Base-by-base conservation (phyloP, 768 basidiomycete genomes). In the Baorangia bicolor region DNA sequence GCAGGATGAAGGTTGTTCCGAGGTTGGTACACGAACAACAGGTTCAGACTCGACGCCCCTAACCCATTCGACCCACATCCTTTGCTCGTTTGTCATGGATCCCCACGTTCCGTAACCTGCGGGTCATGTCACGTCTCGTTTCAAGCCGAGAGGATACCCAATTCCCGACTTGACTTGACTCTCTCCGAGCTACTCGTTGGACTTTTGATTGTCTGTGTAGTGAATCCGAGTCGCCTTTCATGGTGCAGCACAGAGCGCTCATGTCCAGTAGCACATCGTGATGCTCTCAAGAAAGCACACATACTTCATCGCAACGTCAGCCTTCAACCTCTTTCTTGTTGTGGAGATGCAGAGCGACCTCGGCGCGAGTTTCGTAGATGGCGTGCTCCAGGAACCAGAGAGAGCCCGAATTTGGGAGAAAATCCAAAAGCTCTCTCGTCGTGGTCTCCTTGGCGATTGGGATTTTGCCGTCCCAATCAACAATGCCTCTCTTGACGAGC, bases 261-360 rank as follows among this genome's bases (percentile, higher is more conserved):
- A 27, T 13, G n/a, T 16, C 2, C 9, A 16, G 11, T n/a, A 59
- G 57, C 45, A 2, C 57, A 61, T 30, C 21, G 13, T 5, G 30
- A 49, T 6, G 39, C 49, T 41, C 2, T 34, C 4, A 12, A 35
- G 8, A 9, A 23, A 8, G 38, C 38, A 11, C 3, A 13, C 1
- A 2, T 62, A 12, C 49, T 60, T 1, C 58, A 55, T n/a, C 33
- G n/a, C 0, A 31, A 62, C 12, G 40, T 54, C 3, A 61, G 60
- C 21, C 18, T 34, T 46, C n/a, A 61, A 61, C 14, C 42, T 58
- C 4, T 23, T 59, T 3, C 40, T 59, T n/a, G 16, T 51, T 2
- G 0, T 50, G 25, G 33, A 38, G 5, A 49, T 20, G 18, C 18
- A 35, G 1, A 25, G 31, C 12, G n/a, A 52, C 1, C 13, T 43